phyloP scores from a whole-genome alignment of 1,284 basidiomycete species.

The Afroboletus lepidellus region DNA sequence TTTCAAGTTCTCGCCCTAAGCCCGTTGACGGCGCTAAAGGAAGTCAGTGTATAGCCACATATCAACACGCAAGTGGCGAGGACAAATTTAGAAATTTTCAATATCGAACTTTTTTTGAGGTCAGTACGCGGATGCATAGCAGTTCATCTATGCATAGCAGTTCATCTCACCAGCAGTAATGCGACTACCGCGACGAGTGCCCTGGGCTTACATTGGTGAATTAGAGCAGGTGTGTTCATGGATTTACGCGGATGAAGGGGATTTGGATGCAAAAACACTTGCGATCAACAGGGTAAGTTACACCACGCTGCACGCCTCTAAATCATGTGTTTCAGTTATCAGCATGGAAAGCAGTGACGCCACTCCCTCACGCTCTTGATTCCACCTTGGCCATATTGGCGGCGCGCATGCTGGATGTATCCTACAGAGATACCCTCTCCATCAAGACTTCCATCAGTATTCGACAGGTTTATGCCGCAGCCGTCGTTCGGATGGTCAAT shows the following conservation, averaged over 20 bases:
- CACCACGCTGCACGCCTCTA: background rate
- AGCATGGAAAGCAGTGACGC: constrained; percentile 71
- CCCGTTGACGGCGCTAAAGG: too few relatives aligned
- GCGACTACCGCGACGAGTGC: constrained; percentile 79
- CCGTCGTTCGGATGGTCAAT: constrained; percentile 90
- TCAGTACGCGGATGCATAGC: background rate
- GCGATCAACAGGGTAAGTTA: constrained; percentile 71
- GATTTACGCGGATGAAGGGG: constrained; percentile 72
- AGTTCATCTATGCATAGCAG: background rate
- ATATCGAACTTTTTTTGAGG: too few relatives aligned
- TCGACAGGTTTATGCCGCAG: constrained; percentile 70
- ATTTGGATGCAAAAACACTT: constrained; percentile 51
- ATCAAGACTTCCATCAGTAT: constrained; percentile 44
- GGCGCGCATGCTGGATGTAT: constrained; percentile 55
- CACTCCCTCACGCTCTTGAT: constrained; percentile 72
- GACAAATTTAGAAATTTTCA: too few relatives aligned
- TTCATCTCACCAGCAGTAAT: constrained; percentile 39
- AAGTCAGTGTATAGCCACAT: too few relatives aligned
- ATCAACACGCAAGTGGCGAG: too few relatives aligned
- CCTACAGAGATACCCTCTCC: constrained; percentile 17
- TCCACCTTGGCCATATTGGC: constrained; percentile 68
- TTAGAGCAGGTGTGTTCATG: constrained; percentile 80
- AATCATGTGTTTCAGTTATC: constrained; percentile 53
- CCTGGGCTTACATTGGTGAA: constrained; percentile 76
- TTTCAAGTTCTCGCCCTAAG: too few relatives aligned